These are phyloP conservation scores for Globisporangium abappressorium DNA, from an alignment of 352 stramenopile species.

Conservation along the genomic window DNA sequence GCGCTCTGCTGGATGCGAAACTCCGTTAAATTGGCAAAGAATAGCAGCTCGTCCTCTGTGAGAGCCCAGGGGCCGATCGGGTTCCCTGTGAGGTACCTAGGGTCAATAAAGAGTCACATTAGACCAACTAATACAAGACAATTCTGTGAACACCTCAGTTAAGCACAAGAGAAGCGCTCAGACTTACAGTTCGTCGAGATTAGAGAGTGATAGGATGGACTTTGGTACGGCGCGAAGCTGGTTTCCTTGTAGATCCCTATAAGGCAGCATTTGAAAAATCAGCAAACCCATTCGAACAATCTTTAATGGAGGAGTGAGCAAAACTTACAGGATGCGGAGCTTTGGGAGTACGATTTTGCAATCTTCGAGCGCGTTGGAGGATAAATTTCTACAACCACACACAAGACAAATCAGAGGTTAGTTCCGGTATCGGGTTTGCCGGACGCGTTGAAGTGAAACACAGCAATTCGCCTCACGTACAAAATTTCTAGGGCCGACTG, in stretches of 20 bases:
- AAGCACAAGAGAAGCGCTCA: background rate
- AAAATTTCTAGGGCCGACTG: slow-evolving; percentile 11
- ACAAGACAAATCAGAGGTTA: background rate
- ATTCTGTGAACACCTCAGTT: too few relatives aligned
- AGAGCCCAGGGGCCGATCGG: slow-evolving; percentile 30
- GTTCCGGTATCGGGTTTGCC: too few relatives aligned
- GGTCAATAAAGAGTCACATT: background rate
- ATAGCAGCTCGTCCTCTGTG: slow-evolving; percentile 22
- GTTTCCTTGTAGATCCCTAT: slow-evolving; percentile 21
- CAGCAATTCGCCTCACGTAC: slow-evolving; percentile 1
- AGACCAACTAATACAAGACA: background rate
- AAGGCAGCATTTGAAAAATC: background rate
- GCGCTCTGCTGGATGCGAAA: slow-evolving; percentile 39
- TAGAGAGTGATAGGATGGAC: slow-evolving; percentile 13
- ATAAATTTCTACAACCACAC: slow-evolving; percentile 17
- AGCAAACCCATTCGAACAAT: background rate
- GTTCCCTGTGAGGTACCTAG: slow-evolving; percentile 32
- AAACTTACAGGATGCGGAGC: slow-evolving; percentile 18
- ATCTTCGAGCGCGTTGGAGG: slow-evolving; percentile 20
- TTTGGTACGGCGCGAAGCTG: slow-evolving; percentile 12
- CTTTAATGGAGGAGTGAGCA: background rate
- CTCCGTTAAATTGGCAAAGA: slow-evolving; percentile 26
- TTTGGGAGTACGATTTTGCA: slow-evolving; percentile 17
- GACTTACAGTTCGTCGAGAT: slow-evolving; percentile 23
- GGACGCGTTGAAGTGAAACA: background rate